phyloP scores from a whole-genome alignment of 2,329 filamentous ascomycete species.

The Trichoderma sp. region DNA sequence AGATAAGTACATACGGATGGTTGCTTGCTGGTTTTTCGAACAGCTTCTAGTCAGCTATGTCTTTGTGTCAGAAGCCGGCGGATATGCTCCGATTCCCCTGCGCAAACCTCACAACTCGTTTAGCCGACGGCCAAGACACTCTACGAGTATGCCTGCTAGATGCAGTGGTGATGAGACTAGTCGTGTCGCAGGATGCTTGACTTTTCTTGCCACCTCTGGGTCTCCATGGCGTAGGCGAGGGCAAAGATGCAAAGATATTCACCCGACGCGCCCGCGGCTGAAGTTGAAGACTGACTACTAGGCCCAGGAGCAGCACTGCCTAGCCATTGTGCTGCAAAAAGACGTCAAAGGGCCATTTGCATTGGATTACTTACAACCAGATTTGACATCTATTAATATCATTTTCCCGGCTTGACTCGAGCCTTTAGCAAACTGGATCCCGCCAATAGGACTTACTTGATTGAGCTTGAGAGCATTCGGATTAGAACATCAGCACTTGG shows the following conservation, averaged over 20 bases:
- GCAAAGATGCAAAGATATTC: background rate
- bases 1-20: background rate
- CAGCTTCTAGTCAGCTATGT: background rate
- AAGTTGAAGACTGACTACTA: background rate
- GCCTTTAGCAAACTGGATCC: background rate
- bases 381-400: background rate
- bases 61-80: background rate
- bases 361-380: background rate
- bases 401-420: background rate
- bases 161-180: background rate
- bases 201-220: background rate
- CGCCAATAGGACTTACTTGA: background rate
- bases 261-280: background rate
- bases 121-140: background rate
- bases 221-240: background rate
- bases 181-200: conserved; percentile 14
- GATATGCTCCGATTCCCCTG: background rate
- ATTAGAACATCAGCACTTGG: conserved; percentile 10
- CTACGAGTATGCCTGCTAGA: background rate
- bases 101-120: background rate
- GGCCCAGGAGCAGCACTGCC: background rate
- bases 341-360: background rate
- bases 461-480: background rate
- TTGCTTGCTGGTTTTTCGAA: background rate
- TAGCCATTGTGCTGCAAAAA: background rate